A percentile compares a stretch with the other conserved stretches of the same genome.
Conservation (phyloP, 2,329 filamentous ascomycete genomes). For the Calonectria naviculata region DNA sequence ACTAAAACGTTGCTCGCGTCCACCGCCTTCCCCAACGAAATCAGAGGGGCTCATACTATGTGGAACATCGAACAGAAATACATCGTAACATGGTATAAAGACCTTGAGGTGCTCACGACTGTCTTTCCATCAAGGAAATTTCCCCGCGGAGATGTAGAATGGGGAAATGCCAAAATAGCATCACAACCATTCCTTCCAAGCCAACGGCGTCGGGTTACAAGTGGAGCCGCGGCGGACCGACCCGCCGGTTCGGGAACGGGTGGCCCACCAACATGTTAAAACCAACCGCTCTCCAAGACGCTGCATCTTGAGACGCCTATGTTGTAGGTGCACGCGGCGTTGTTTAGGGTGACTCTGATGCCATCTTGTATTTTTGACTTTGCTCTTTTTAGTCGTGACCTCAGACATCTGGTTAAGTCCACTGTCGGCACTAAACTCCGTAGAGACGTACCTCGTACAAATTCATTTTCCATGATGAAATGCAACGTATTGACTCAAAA, state of each 20-base stretch:
- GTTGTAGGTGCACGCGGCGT: not conserved
- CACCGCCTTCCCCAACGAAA: not conserved
- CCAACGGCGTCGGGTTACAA: not conserved
- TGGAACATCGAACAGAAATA: not conserved
- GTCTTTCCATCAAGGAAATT: not conserved
- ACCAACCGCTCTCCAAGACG: not conserved
- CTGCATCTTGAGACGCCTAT: not conserved
- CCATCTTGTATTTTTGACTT: not conserved
- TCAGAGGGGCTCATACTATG: not conserved
- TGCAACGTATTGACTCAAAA: too few species aligned
- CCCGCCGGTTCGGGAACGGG: slow-evolving; percentile 4
- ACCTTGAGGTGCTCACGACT: too few species aligned
- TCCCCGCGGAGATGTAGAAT: not conserved
- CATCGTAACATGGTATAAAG: too few species aligned
- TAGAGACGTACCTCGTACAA: too few species aligned
- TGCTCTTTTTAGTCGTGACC: too few species aligned
- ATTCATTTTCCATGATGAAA: too few species aligned
- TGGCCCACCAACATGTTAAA: slow-evolving; percentile 5
- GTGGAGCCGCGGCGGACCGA: slow-evolving; percentile 3
- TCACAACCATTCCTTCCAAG: not conserved
- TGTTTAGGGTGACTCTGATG: not conserved
- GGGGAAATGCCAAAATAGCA: slow-evolving; percentile 1
- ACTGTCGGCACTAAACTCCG: too few species aligned
- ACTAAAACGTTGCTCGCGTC: not conserved
- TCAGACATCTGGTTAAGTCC: too few species aligned